Evolutionary conservation across 2,329 filamentous ascomycete species (phyloP).

Genomic region (Colletotrichum melonis): DNA sequence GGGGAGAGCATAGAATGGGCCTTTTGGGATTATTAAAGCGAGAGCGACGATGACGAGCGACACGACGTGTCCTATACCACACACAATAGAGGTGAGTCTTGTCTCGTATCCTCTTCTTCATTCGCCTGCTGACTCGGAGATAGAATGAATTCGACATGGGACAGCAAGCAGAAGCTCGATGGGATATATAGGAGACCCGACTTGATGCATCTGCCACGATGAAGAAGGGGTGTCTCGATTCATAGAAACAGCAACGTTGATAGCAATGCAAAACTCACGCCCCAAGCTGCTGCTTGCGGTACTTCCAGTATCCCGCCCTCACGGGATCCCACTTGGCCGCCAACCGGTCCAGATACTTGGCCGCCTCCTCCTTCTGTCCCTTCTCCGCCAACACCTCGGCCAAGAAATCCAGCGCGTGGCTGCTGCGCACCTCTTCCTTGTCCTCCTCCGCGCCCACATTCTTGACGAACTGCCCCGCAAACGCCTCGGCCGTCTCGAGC

Average conservation of each 20-base stretch:
- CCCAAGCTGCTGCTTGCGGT: constrained; percentile 44
- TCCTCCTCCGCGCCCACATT: constrained; percentile 55
- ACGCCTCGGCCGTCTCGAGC: constrained; percentile 57
- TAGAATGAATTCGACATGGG: neutral
- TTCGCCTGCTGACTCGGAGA: neutral
- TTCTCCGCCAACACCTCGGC: constrained; percentile 74
- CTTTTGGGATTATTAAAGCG: too few species aligned
- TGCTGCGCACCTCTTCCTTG: constrained; percentile 66
- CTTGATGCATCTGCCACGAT: neutral
- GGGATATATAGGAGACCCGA: neutral
- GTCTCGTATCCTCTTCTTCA: neutral
- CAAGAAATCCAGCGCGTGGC: constrained; percentile 77
- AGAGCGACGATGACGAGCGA: neutral
- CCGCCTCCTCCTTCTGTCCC: constrained; percentile 71
- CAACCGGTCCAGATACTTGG: constrained; percentile 77
- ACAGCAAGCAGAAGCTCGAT: neutral
- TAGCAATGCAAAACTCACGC: neutral
- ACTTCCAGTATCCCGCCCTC: constrained; percentile 92
- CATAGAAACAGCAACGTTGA: neutral
- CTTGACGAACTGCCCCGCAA: constrained; percentile 63
- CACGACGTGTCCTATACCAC: neutral
- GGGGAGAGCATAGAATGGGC: neutral
- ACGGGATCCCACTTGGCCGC: constrained; percentile 92
- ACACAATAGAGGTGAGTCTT: neutral
- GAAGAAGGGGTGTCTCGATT: neutral